phyloP scores from a whole-genome alignment of 163 green algal genomes.

The Scenedesmus sp. region DNA sequence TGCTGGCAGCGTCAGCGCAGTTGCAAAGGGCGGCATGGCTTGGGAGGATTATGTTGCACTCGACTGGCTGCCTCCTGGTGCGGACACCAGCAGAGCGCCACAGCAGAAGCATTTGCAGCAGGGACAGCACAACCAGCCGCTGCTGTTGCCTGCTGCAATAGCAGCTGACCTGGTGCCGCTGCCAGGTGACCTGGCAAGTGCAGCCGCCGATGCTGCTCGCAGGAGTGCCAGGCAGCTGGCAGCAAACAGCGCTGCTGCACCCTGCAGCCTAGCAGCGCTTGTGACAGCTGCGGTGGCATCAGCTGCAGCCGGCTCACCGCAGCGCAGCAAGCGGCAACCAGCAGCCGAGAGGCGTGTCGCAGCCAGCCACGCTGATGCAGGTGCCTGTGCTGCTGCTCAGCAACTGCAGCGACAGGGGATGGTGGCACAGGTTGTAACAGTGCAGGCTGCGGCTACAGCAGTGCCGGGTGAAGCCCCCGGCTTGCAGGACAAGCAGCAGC shows the following conservation, averaged over 20 bases:
- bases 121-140: background rate
- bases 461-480: background rate
- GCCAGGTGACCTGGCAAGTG: background rate
- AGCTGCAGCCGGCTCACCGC: background rate
- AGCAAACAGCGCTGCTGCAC: background rate
- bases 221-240: background rate
- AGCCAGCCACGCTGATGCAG: background rate
- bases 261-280: background rate
- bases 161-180: background rate
- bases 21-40: background rate
- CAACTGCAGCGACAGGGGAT: background rate
- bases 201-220: background rate
- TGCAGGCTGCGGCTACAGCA: background rate
- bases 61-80: background rate
- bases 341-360: background rate
- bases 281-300: background rate
- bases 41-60: background rate
- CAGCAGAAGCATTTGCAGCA: background rate
- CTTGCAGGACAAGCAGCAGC: constrained; percentile 8
- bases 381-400: background rate
- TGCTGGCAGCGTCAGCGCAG: background rate
- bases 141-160: constrained; percentile 12
- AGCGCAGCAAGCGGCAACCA: background rate
- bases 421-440: background rate
- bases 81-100: background rate